These are phyloP conservation scores for Aspergillus nidulans DNA, from an alignment of 495 filamentous ascomycete species.

Conservation along the genomic window DNA sequence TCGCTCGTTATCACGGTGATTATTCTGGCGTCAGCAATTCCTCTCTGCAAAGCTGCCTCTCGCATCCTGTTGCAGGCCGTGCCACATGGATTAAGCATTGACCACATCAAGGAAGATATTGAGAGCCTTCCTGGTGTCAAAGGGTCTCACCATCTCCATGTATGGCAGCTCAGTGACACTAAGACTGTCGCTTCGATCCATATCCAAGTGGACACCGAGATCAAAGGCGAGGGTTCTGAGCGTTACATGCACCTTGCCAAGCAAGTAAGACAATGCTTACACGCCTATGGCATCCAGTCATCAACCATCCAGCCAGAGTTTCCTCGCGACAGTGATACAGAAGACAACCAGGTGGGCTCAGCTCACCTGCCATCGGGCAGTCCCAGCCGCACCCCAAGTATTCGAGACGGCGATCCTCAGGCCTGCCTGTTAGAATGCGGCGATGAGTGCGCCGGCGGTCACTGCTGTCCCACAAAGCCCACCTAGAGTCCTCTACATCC, in stretches of 20 bases:
- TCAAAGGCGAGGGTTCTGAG: conserved; percentile 64
- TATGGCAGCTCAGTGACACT: conserved; percentile 94
- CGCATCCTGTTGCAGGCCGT: conserved; percentile 92
- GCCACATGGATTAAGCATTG: conserved; percentile 76
- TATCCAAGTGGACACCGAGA: conserved; percentile 77
- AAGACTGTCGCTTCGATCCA: conserved; percentile 90
- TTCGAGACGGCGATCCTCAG: conserved; percentile 48
- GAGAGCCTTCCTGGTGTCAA: conserved; percentile 74
- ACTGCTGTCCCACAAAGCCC: conserved; percentile 64
- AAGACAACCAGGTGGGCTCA: conserved; percentile 33
- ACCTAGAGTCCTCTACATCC: conserved; percentile 12
- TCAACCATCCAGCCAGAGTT: conserved; percentile 98
- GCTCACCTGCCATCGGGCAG: conserved; percentile 26
- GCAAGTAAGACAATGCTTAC: conserved; percentile 76
- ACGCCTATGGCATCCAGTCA: conserved; percentile 95
- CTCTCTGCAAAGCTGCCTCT: conserved; percentile 88
- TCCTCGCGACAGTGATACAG: conserved; percentile 56
- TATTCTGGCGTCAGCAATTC: conserved; percentile 86
- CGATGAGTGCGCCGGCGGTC: conserved; percentile 67
- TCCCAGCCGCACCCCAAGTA: conserved; percentile 44
- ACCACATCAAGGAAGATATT: conserved; percentile 91
- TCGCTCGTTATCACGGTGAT: conserved; percentile 96
- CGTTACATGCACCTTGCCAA: conserved; percentile 86
- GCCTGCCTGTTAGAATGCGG: conserved; percentile 82
- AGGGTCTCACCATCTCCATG: conserved; percentile 90